Conservation (phyloP, 2,329 filamentous ascomycete species). For the Cladosporium colombiae region DNA sequence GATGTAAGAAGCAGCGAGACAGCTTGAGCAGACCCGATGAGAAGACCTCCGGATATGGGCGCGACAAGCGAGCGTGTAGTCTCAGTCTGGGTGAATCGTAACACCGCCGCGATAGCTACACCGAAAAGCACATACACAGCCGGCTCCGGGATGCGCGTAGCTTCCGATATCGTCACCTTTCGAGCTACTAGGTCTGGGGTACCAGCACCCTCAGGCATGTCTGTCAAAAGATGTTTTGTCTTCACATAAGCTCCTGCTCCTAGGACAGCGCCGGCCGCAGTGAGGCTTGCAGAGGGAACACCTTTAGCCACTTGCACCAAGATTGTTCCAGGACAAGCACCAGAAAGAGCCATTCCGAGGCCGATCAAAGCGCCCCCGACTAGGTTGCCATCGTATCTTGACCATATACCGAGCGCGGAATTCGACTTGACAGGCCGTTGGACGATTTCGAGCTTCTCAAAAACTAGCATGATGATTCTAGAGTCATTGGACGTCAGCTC, state of each 20-base stretch:
- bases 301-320: constrained; percentile 61
- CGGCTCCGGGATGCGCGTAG: constrained; percentile 3
- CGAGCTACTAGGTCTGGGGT: background rate
- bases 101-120: background rate
- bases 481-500: background rate
- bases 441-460: constrained; percentile 6
- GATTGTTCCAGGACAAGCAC: constrained; percentile 66
- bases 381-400: constrained; percentile 63
- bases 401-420: constrained; percentile 55
- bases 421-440: constrained; percentile 48
- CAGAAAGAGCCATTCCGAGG: constrained; percentile 65
- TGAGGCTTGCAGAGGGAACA: constrained; percentile 44
- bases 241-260: constrained; percentile 44
- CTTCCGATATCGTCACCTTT: constrained; percentile 14
- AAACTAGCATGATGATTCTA: constrained; percentile 46
- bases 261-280: constrained; percentile 51
- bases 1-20: constrained; percentile 56
- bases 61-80: background rate
- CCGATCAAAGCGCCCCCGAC: constrained; percentile 64
- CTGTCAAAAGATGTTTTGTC: background rate
- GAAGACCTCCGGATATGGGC: constrained; percentile 53
- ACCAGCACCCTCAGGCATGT: background rate
- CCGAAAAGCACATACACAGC: constrained; percentile 8
- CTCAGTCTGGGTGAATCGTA: background rate
- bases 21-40: constrained; percentile 61